phyloP scores from a whole-genome alignment of 2,329 filamentous ascomycete genomes.

The Arthrobotrys iridis region DNA sequence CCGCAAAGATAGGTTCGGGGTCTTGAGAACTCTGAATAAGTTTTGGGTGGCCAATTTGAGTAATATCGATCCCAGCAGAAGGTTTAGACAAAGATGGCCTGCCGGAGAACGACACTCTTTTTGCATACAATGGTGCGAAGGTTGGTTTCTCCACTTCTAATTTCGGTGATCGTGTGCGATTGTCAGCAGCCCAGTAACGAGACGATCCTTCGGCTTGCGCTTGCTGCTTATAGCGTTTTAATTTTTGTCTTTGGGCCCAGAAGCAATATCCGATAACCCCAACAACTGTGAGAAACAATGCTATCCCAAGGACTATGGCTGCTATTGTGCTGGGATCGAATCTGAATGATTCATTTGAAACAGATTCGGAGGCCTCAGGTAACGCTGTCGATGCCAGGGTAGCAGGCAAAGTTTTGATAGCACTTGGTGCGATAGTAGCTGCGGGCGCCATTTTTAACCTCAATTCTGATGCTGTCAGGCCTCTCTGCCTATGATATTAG shows the following conservation, averaged over 20 bases:
- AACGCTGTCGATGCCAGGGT: constrained; percentile 4
- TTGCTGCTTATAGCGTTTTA: not conserved
- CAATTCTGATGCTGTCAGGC: not conserved
- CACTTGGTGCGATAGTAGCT: not conserved
- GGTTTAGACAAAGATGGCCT: constrained; percentile 15
- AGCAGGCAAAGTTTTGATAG: constrained; percentile 7
- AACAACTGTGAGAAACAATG: constrained; percentile 33
- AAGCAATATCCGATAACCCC: constrained; percentile 26
- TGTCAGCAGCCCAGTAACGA: constrained; percentile 11
- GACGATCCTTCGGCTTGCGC: not conserved
- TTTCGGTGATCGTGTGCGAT: not conserved
- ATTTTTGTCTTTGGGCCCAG: constrained; percentile 7
- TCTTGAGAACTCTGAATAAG: constrained; percentile 47
- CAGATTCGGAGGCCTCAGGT: not conserved
- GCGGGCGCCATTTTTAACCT: constrained; percentile 34
- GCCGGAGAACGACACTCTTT: constrained; percentile 26
- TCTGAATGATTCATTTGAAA: not conserved
- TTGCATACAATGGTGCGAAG: constrained; percentile 22
- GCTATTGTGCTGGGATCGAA: constrained; percentile 43
- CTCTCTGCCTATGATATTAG: not conserved
- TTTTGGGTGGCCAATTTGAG: constrained; percentile 36
- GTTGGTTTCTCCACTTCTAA: constrained; percentile 14
- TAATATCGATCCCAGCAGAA: constrained; percentile 33
- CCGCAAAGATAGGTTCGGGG: not conserved
- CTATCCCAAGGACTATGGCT: constrained; percentile 27